These are phyloP conservation scores for Elongisporangium anandrum DNA, from an alignment of 352 stramenopile genomes.

Conservation along the genomic window DNA sequence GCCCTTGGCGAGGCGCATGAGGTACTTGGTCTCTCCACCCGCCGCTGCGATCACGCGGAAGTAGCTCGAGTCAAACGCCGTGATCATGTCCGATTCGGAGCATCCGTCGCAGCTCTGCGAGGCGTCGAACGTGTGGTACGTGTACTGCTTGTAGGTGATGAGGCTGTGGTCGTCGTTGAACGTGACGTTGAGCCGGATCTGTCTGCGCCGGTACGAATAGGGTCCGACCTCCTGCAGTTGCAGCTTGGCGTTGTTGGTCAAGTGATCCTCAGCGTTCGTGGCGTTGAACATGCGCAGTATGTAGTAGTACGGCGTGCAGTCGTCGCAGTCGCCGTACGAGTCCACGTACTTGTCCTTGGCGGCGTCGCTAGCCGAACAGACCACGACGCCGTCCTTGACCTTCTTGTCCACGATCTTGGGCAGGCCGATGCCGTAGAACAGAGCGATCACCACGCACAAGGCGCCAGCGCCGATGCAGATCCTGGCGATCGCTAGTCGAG, in stretches of 20 bases:
- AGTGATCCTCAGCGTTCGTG: constrained; percentile 36
- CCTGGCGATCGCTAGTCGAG: background rate
- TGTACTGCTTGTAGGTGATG: constrained; percentile 62
- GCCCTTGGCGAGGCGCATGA: constrained; percentile 37
- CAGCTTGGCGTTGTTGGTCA: constrained; percentile 45
- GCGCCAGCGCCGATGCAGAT: constrained; percentile 16
- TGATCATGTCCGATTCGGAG: constrained; percentile 39
- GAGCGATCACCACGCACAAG: constrained; percentile 26
- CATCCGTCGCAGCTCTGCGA: constrained; percentile 44
- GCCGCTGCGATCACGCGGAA: constrained; percentile 60
- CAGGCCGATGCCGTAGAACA: constrained; percentile 36
- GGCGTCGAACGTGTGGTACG: constrained; percentile 50
- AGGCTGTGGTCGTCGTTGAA: constrained; percentile 36
- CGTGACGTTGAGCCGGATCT: constrained; percentile 49
- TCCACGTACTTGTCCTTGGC: constrained; percentile 36
- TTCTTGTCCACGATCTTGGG: constrained; percentile 33
- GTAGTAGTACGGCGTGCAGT: constrained; percentile 56
- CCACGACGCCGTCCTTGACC: constrained; percentile 33
- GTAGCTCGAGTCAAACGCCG: constrained; percentile 53
- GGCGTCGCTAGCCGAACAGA: constrained; percentile 23
- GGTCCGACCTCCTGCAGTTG: constrained; percentile 53
- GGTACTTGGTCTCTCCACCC: constrained; percentile 50
- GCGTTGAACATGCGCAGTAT: constrained; percentile 36
- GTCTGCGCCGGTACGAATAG: constrained; percentile 59
- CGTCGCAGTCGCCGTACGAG: constrained; percentile 49